These are phyloP conservation scores for Domatiomyces globalis DNA, from an alignment of 2,329 filamentous ascomycete genomes.

Conservation along the genomic window DNA sequence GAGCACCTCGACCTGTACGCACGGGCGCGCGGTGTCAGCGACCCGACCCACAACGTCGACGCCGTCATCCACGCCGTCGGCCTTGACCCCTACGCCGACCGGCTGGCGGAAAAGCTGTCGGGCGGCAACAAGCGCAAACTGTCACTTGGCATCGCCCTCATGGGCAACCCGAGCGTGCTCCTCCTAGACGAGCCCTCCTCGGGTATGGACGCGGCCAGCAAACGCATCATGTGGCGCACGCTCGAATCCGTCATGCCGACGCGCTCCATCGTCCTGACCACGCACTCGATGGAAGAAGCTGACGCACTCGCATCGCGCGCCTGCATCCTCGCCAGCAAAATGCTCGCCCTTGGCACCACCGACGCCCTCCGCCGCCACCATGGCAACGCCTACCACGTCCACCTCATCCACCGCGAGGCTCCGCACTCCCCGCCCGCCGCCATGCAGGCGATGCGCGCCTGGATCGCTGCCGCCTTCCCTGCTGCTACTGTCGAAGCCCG, in stretches of 20 bases:
- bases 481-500: slow-evolving; percentile 56
- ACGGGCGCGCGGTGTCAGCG: slow-evolving; percentile 59
- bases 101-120: slow-evolving; percentile 66
- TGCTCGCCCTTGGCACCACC: slow-evolving; percentile 71
- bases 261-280: slow-evolving; percentile 74
- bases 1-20: slow-evolving; percentile 87
- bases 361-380: slow-evolving; percentile 59
- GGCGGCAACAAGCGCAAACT: slow-evolving; percentile 93
- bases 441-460: slow-evolving; percentile 50
- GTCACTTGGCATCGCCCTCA: slow-evolving; percentile 73
- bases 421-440: slow-evolving; percentile 57
- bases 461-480: slow-evolving; percentile 49
- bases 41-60: slow-evolving; percentile 62
- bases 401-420: slow-evolving; percentile 61
- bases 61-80: slow-evolving; percentile 72
- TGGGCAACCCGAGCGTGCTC: slow-evolving; percentile 79
- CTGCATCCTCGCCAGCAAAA: slow-evolving; percentile 70
- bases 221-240: slow-evolving; percentile 86
- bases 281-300: slow-evolving; percentile 91
- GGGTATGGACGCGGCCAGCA: slow-evolving; percentile 79
- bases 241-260: slow-evolving; percentile 59
- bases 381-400: slow-evolving; percentile 66
- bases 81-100: slow-evolving; percentile 51
- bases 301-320: slow-evolving; percentile 72
- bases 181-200: slow-evolving; percentile 80